These are phyloP conservation scores for Eucommia ulmoides DNA, from an alignment of 257 asterid species.

Conservation along the genomic window DNA sequence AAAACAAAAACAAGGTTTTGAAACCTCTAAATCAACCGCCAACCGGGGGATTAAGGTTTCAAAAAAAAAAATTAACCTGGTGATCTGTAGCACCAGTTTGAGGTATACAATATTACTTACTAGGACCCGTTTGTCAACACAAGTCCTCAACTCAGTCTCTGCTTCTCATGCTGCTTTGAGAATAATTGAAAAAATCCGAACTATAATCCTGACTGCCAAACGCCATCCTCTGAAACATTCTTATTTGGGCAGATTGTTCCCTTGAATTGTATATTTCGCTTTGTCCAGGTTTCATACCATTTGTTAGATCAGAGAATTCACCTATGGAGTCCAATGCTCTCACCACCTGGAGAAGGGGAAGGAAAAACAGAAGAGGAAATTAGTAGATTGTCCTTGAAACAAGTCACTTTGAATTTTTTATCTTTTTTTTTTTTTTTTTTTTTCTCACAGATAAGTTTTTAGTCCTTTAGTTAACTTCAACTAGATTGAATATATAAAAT, in stretches of 20 bases:
- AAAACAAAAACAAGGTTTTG: too few species aligned
- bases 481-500: too few species aligned
- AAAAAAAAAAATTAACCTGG: too few species aligned
- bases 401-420: too few species aligned
- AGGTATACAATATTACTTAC: not conserved
- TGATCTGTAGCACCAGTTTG: too few species aligned
- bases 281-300: conserved; percentile 80
- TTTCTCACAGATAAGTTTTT: too few species aligned
- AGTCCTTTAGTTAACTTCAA: too few species aligned
- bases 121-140: not conserved
- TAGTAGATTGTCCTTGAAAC: too few species aligned
- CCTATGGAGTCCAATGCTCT: conserved; percentile 75
- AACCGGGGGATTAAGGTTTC: too few species aligned
- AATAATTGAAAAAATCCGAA: conserved; percentile 33
- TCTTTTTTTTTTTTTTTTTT: too few species aligned
- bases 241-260: conserved; percentile 80
- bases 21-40: too few species aligned
- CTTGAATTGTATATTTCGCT: conserved; percentile 65
- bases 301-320: conserved; percentile 59
- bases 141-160: not conserved
- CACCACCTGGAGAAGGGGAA: conserved; percentile 35
- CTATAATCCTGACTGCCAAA: conserved; percentile 80
- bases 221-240: conserved; percentile 82
- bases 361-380: conserved; percentile 1
- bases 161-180: conserved; percentile 51